Percentiles rank a stretch among this genome's conserved stretches.
These are phyloP conservation scores for Hyphopichia fennica DNA, from an alignment of 1,139 yeast species.

Conservation along the genomic window DNA sequence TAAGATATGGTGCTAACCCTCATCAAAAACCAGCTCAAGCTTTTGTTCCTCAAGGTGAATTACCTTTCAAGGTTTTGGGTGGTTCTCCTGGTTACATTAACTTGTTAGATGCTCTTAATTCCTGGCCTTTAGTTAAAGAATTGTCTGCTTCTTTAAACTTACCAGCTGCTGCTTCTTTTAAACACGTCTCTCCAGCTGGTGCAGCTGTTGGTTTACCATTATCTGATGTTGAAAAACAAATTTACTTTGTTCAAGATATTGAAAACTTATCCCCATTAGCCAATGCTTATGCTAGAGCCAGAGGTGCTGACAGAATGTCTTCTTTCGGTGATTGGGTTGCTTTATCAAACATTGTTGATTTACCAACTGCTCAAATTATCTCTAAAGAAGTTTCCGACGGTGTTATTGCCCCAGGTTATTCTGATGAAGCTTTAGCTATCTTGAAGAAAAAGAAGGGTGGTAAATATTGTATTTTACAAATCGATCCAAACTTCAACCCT, in stretches of 20 bases:
- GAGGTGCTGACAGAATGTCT: slow-evolving; percentile 99
- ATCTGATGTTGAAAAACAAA: slow-evolving; percentile 85
- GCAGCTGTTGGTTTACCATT: slow-evolving; percentile 96
- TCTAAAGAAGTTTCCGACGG: slow-evolving; percentile 98
- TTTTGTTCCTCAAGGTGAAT: slow-evolving; percentile 76
- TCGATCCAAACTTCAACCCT: slow-evolving; percentile 92
- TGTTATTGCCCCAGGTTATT: slow-evolving; percentile 96
- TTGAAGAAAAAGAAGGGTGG: slow-evolving; percentile 94
- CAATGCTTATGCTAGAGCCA: slow-evolving; percentile 97
- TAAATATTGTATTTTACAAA: slow-evolving; percentile 92
- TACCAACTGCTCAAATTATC: slow-evolving; percentile 95
- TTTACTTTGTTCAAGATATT: slow-evolving; percentile 92
- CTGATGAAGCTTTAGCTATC: slow-evolving; percentile 86
- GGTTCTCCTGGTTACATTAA: slow-evolving; percentile 99
- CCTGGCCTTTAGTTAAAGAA: slow-evolving; percentile 98
- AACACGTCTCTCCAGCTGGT: slow-evolving; percentile 99
- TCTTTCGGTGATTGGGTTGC: slow-evolving; percentile 99
- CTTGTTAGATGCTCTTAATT: slow-evolving; percentile 90
- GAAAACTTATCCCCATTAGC: slow-evolving; percentile 96
- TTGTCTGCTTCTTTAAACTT: slow-evolving; percentile 88
- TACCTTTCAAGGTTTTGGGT: slow-evolving; percentile 89
- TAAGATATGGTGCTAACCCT: slow-evolving; percentile 98
- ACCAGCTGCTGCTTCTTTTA: slow-evolving; percentile 98
- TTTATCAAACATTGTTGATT: slow-evolving; percentile 90
- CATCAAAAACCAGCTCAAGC: slow-evolving; percentile 99